Base-by-base conservation (phyloP, 257 asterid genomes). In the Solanum tarijense region DNA sequence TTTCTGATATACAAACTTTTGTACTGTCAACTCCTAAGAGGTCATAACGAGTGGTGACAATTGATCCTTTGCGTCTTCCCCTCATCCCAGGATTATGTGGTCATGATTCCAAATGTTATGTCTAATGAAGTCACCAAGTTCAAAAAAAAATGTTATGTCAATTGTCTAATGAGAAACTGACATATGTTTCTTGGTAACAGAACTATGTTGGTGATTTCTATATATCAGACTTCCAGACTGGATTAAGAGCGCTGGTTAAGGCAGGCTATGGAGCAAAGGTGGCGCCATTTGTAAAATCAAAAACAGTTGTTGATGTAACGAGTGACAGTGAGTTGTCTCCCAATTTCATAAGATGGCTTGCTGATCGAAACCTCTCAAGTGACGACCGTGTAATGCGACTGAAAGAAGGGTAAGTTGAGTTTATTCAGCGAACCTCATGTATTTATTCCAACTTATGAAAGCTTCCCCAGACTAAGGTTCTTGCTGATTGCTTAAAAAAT, bases 191-290 rank as follows among this genome's bases (percentile, higher is more conserved):
- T 58, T 76, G 81, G 81, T 52, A 81, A 89, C 96, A 95, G 98
- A 95, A 87, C 85, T 85, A 93, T 83, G 95, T 93, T 71, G 96
- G 95, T 16, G 98, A 95, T 86, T 95, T 95, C 81, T 95, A 94
- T 87, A 93, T 95, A 93, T 95, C 98, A 88, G 98, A 95, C 93
- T 93, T 92, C 71, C 98, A 94, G 91, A 89, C 98, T 43, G 98
- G 98, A 85, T 91, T 95, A 90, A 91, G 98, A 91, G 98, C 98
- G 35, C 92, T 94, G 83, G 98, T 95, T 12, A 95, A 95, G 91
- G 96, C 98, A 36, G 98, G 98, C 79, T 91, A 94, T 82, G 98
- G 98, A 16, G 95, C 96, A 25, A 95, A 93, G 91, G 96, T 95
- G 87, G 93, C 98, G 2, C 94, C 98, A 5, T 92, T 94, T 86